Evolutionary conservation across 225 moss, liverwort and hornwort genomes (phyloP), one percentile per base, ranked within the genome.

Genomic region (Physcomitrellopsis africana): DNA sequence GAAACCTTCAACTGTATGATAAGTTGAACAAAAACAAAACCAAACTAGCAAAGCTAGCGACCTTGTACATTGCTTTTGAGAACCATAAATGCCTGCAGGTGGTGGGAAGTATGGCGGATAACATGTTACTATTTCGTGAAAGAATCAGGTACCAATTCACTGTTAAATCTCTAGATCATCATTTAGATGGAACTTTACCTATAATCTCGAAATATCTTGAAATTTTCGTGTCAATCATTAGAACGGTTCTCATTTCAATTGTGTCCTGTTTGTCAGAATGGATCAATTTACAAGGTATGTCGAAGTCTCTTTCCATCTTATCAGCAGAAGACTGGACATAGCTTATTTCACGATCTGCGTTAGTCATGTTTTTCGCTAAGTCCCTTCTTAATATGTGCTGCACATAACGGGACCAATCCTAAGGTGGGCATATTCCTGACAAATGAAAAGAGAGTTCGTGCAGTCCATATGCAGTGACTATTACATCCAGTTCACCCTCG

Each of bases 231-330:
- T 60, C 23, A 45, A 17, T 60, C 47, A 66, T 41, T 32, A 18
- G 49, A 73, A 6, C 19, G 26, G 51, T 75, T 69, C 83, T 80
- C 49, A 79, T 58, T 29, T 62, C 20, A 68, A 57, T 42, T 67
- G 29, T 71, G 67, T 65, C 70, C 8, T 55, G 27, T 65, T 65
- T 14, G 59, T 68, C 90, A 96, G 96, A 81, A 81, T 93, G 76
- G 81, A 92, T 62, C 90, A 93, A 80, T 93, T 93, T 87, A 15
- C 83, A 75, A 96, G 93, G 96, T 92, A 72, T 64, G 60, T 26
- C 16, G 56, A 71, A 26, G 46, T 37, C 23, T 78, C 44, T 44
- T 76, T 60, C n/a, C 32, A 42, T 8, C 65, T 51, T 19, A 53
- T 51, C 51, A 63, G 43, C 63, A 27, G 54, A 55, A 14, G 60